Conservation (phyloP, 2,329 filamentous ascomycete genomes). For the Apiospora saccharicola region DNA sequence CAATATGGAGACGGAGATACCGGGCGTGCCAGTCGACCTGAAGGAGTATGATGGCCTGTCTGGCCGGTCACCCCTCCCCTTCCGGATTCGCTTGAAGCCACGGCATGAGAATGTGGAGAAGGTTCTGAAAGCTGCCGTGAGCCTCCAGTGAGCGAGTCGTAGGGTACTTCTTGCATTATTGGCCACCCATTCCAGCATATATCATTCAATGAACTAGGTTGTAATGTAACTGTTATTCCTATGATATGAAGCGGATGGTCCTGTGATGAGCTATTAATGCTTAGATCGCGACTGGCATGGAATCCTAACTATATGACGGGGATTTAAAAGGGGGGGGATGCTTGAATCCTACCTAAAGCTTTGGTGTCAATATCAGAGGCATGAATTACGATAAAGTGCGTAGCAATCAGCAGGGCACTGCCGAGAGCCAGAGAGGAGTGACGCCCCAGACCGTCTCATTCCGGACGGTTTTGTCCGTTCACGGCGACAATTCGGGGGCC, state of each 20-base stretch:
- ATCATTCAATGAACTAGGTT: no score
- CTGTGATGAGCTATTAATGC: no score
- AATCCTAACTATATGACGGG: no score
- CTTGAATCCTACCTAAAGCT: background rate
- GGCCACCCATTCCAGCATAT: no score
- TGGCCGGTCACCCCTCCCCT: slow-evolving; percentile 28
- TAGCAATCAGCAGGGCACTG: background rate
- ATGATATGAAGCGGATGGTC: no score
- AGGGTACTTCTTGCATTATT: no score
- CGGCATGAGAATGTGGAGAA: slow-evolving; percentile 21
- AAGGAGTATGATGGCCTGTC: slow-evolving; percentile 31
- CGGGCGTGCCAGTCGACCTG: slow-evolving; percentile 27
- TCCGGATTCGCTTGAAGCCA: slow-evolving; percentile 26
- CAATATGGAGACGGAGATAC: slow-evolving; percentile 32
- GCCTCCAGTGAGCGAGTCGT: background rate
- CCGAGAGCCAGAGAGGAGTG: background rate
- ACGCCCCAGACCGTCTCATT: background rate
- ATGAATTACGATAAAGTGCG: background rate
- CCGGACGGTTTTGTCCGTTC: background rate
- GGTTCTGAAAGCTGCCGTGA: background rate
- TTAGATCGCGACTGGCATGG: no score
- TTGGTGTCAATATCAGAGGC: background rate
- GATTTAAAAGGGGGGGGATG: no score
- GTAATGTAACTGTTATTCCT: no score
- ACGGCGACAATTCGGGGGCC: background rate